A percentile compares a stretch with the other conserved stretches of the same genome.
Evolutionary conservation across 139 green algal species (phyloP).

Genomic region (Closterium sp.): DNA sequence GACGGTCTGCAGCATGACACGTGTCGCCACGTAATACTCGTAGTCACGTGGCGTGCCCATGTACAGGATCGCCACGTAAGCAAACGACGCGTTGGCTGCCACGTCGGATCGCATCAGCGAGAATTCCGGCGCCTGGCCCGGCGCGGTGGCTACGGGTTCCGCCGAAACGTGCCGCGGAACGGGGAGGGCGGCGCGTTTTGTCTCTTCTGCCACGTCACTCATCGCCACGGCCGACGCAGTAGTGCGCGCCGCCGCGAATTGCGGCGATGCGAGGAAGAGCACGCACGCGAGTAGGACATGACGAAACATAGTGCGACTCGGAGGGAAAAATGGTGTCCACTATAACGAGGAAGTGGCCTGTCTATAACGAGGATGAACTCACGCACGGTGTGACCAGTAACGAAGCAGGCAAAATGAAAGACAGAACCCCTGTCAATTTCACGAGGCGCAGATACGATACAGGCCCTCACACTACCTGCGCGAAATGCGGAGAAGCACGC

Average conservation of each 20-base stretch:
- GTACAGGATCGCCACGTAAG: constrained; percentile 47
- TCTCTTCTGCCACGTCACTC: not conserved
- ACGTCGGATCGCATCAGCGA: not conserved
- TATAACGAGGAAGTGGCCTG: no score
- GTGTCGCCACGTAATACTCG: constrained; percentile 45
- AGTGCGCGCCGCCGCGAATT: not conserved
- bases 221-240: not conserved
- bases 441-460: not conserved
- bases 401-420: no score
- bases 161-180: not conserved
- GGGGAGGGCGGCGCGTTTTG: not conserved
- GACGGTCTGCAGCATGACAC: constrained; percentile 36
- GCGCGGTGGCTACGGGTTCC: not conserved
- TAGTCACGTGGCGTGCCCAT: constrained; percentile 37
- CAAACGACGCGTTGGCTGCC: not conserved
- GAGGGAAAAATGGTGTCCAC: not conserved
- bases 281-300: not conserved
- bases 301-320: not conserved
- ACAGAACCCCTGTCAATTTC: not conserved
- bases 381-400: no score
- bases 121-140: not conserved
- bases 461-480: not conserved
- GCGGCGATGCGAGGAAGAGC: not conserved
- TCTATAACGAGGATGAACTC: not conserved
- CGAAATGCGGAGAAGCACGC: not conserved